Evolutionary conservation across 1,284 basidiomycete species (phyloP).

Genomic region (Cryptococcus wingfieldii): DNA sequence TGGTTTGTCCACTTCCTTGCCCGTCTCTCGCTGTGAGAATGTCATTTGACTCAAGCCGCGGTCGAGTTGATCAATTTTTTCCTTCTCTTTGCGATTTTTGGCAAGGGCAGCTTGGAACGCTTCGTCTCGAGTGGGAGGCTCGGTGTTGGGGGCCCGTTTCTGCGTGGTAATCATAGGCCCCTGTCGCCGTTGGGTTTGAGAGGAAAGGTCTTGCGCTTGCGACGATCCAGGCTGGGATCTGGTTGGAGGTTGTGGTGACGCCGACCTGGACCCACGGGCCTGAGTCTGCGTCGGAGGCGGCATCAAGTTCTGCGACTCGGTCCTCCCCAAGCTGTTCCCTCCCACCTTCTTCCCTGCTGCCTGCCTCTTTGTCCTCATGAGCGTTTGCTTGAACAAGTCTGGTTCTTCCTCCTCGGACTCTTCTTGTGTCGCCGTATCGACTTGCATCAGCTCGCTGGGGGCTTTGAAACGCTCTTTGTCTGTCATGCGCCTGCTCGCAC

Average conservation of each 20-base stretch:
- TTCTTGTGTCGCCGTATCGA: not conserved
- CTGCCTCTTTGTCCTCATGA: slow-evolving; percentile 3
- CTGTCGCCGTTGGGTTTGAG: not conserved
- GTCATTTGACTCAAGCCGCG: too few relatives aligned
- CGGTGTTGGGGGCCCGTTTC: slow-evolving; percentile 1
- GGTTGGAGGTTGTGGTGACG: not conserved
- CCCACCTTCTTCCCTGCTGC: not conserved
- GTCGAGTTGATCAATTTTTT: slow-evolving; percentile 60
- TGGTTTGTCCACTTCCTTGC: slow-evolving; percentile 52
- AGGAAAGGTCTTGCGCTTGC: too few relatives aligned
- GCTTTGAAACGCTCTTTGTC: slow-evolving; percentile 1
- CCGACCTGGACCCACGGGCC: not conserved
- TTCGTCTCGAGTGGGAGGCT: slow-evolving; percentile 31
- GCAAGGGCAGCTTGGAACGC: slow-evolving; percentile 41
- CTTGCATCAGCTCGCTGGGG: not conserved
- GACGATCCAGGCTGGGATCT: not conserved
- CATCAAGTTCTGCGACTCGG: not conserved
- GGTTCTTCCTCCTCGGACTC: slow-evolving; percentile 18
- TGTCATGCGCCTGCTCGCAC: not conserved
- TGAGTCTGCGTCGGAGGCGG: slow-evolving; percentile 8
- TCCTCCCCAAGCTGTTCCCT: not conserved
- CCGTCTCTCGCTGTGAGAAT: slow-evolving; percentile 11
- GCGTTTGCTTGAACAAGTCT: slow-evolving; percentile 18
- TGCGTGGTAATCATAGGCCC: not conserved
- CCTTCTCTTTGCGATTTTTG: slow-evolving; percentile 30